phyloP scores from a whole-genome alignment of 2,329 filamentous ascomycete species.

The Mycocentrospora acerina region DNA sequence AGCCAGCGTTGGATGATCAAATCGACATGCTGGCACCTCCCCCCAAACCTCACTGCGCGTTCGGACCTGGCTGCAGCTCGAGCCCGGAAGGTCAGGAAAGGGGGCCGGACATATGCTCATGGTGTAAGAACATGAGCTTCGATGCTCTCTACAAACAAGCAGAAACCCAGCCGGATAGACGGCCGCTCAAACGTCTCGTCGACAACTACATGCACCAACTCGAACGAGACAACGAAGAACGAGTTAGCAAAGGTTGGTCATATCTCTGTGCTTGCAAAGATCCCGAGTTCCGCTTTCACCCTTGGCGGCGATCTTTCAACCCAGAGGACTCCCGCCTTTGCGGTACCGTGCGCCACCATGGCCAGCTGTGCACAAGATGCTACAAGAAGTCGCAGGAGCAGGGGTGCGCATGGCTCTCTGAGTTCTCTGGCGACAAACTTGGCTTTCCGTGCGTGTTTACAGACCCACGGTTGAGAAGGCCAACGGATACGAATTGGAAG shows the following conservation, averaged over 20 bases:
- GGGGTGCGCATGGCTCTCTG: slow-evolving; percentile 17
- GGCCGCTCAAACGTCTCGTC: slow-evolving; percentile 14
- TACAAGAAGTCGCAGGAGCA: slow-evolving; percentile 21
- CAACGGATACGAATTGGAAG: slow-evolving; percentile 21
- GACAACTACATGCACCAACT: slow-evolving; percentile 21
- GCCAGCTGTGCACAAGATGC: slow-evolving; percentile 26
- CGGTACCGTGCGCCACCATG: slow-evolving; percentile 20
- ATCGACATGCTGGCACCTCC: slow-evolving; percentile 21
- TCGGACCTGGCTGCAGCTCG: slow-evolving; percentile 22
- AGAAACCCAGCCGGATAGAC: slow-evolving; percentile 12
- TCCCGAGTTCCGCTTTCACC: slow-evolving; percentile 15
- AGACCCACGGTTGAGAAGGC: slow-evolving; percentile 14
- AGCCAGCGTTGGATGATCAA: neutral
- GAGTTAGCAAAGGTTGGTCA: slow-evolving; percentile 21
- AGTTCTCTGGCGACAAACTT: slow-evolving; percentile 24
- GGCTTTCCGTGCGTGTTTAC: slow-evolving; percentile 27
- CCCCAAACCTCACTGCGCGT: slow-evolving; percentile 21
- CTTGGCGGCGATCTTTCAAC: slow-evolving; percentile 23
- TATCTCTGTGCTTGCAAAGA: slow-evolving; percentile 26
- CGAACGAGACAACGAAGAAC: slow-evolving; percentile 18
- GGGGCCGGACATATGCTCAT: slow-evolving; percentile 22
- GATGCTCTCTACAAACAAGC: slow-evolving; percentile 18
- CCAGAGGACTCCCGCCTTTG: slow-evolving; percentile 20
- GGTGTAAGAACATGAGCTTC: slow-evolving; percentile 30
- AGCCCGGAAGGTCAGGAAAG: slow-evolving; percentile 18